Evolutionary conservation across 352 stramenopile species (phyloP), one percentile per base, ranked within the genome.

Genomic region (Pythium biforme): DNA sequence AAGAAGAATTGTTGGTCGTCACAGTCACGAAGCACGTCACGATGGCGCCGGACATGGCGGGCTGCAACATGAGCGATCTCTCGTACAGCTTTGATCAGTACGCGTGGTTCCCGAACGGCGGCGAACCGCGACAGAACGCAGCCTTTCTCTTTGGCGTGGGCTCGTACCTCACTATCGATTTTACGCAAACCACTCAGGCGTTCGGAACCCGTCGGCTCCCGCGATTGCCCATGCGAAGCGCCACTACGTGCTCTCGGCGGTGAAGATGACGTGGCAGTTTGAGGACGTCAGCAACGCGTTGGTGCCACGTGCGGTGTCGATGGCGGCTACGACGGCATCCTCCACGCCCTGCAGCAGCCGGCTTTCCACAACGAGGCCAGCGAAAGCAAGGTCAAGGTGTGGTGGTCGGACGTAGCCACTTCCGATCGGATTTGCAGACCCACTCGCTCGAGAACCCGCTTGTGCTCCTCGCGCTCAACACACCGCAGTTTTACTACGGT

Each of bases 131-230:
- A 27, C 39, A 37, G 12, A n/a, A 66, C 43, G 19, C 49, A 8
- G 51, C 19, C 6, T 56, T 70, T 17, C 31, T 70, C 8, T 70
- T 61, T 19, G 63, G 63, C 6, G 1, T 53, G 4, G 63, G 56
- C 20, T 66, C 63, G 25, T 66, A 66, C 50, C 20, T 70, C 11
- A 50, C 48, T 20, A 56, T 49, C 2, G 37, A 62, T 10, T 63
- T 9, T 53, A 55, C 26, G 27, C 23, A 3, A 31, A 31, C 7
- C n/a, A 33, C 8, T 22, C 11, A 2, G 46, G 45, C 27, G 31
- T 54, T 11, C 45, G 26, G 11, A 40, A 39, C 14, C 22, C 11
- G 26, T 19, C 22, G 14, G 11, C 19, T n/a, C 46, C 47, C 14
- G 26, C 41, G 29, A 22, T 68, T 9, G 20, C 23, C 12, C 40